Evolutionary conservation across 352 stramenopile genomes (phyloP).

Genomic region (Pythium oligandrum): DNA sequence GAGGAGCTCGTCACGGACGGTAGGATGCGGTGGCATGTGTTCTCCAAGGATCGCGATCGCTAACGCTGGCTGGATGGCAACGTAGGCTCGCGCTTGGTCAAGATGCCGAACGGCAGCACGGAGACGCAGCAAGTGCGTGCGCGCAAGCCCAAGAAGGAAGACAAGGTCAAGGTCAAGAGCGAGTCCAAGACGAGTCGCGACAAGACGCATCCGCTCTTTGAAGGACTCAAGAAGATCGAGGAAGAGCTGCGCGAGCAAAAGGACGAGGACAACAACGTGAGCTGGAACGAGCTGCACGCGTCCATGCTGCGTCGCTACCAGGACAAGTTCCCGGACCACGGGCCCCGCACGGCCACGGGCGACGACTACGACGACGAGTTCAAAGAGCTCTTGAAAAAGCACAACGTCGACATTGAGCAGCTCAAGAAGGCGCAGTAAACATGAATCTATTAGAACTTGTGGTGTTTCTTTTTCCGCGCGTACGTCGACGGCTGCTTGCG

Average conservation of each 20-base stretch:
- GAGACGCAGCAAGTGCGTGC: constrained; percentile 3
- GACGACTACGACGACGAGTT: constrained; percentile 85
- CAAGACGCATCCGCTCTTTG: constrained; percentile 52
- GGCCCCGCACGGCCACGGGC: constrained; percentile 32
- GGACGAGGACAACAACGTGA: constrained; percentile 49
- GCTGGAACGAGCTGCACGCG: constrained; percentile 75
- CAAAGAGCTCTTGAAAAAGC: constrained; percentile 70
- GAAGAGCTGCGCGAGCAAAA: constrained; percentile 61
- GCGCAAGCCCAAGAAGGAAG: constrained; percentile 15
- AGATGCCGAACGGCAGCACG: constrained; percentile 11
- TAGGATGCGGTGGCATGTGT: constrained; percentile 6
- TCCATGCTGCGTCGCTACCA: constrained; percentile 73
- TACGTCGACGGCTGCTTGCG: constrained; percentile 17
- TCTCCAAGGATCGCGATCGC: constrained; percentile 1
- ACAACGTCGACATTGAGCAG: constrained; percentile 64
- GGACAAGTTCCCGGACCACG: constrained; percentile 73
- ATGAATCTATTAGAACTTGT: constrained; percentile 17
- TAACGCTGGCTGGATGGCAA: background rate
- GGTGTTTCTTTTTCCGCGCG: constrained; percentile 12
- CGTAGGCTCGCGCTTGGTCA: constrained; percentile 37
- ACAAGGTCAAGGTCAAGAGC: constrained; percentile 35
- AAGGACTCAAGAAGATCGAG: constrained; percentile 70
- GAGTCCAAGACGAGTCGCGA: constrained; percentile 18
- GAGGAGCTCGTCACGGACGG: constrained; percentile 72
- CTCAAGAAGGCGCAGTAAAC: constrained; percentile 38